Evolutionary conservation across 441 rosid genomes (phyloP), one percentile per base, ranked within the genome.

Genomic region (Aquilaria agallochum): DNA sequence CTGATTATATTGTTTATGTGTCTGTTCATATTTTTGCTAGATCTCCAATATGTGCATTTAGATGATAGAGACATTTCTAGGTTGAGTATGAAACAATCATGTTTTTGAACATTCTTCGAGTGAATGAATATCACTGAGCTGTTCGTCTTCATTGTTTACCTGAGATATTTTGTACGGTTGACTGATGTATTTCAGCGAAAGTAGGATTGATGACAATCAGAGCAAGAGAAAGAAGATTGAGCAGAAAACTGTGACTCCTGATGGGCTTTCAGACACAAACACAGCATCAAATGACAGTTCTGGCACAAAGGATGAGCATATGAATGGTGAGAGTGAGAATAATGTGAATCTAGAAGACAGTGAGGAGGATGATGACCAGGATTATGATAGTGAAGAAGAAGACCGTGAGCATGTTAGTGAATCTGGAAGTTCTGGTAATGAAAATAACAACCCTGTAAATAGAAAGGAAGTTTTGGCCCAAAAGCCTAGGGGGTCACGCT

Each of bases 101-200:
- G 53, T 52, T 33, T n/a, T 67, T 56, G 53, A 32, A 59, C 60
- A 63, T 55, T 50, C 31, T 30, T 50, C 30, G 20, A 15, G 66
- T 10, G 55, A 59, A 53, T 2, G 50, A 59, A 60, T 58, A 58
- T 60, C 45, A 50, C 40, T 0, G 7, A 27, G 50, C 47, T 42
- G 46, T 52, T 53, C 44, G 54, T 32, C 65, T 50, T 10, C 14
- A 60, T 65, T 55, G 45, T 45, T 27, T 55, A 5, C 53, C 57
- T 48, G 27, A 20, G 27, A 20, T 20, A 48, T 66, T 42, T 40
- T 58, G 56, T 63, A 62, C 60, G 50, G 56, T 61, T 62, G 59
- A 20, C 34, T 44, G 53, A 34, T 68, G 33, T 55, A 46, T 9
- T 71, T 72, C 80, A 83, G 92, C 74, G 66, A 68, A 68, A 66